phyloP scores from a whole-genome alignment of 345 rosid species.

The Laguncularia racemosa region DNA sequence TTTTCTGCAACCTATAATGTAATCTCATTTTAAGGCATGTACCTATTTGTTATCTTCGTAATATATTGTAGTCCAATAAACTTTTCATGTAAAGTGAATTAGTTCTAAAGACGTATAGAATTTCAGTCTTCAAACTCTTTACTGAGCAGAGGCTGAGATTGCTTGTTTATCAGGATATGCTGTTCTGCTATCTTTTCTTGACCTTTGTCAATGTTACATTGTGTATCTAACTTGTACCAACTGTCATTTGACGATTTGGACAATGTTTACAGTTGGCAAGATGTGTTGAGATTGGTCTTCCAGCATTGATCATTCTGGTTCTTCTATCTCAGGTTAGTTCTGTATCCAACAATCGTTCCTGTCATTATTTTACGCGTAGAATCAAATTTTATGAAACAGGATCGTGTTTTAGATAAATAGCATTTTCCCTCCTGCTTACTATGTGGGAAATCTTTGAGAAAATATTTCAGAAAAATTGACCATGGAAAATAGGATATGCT shows the following conservation, averaged over 20 bases:
- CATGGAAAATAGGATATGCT: too few relatives aligned
- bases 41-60: background rate
- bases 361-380: too few relatives aligned
- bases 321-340: constrained; percentile 63
- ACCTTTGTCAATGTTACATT: background rate
- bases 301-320: constrained; percentile 56
- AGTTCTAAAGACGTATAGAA: too few relatives aligned
- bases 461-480: too few relatives aligned
- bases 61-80: background rate
- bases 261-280: constrained; percentile 39
- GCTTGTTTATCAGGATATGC: too few relatives aligned
- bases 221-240: background rate
- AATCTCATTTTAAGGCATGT: background rate
- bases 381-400: too few relatives aligned
- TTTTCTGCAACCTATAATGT: background rate
- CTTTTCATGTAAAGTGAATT: too few relatives aligned
- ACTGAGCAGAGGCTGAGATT: too few relatives aligned
- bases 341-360: too few relatives aligned
- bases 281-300: constrained; percentile 82
- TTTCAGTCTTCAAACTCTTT: too few relatives aligned
- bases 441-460: too few relatives aligned
- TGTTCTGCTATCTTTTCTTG: too few relatives aligned
- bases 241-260: background rate
- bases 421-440: background rate
- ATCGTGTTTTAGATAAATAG: background rate